Evolutionary conservation across 306 rosid genomes (phyloP).

Genomic region (Pterocarpus macrocarpus): DNA sequence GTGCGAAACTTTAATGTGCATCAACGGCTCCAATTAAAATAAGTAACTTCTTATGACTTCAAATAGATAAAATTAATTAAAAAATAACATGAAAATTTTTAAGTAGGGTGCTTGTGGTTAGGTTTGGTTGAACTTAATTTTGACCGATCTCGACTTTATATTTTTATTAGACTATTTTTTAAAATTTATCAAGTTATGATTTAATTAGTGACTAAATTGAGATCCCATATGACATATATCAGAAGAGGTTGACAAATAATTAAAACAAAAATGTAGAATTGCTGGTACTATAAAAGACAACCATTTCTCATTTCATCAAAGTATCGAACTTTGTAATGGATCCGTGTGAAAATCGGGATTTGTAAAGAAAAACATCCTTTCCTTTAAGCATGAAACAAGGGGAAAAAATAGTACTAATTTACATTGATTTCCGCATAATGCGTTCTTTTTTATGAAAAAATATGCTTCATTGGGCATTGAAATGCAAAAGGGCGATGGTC

Average conservation of each 20-base stretch:
- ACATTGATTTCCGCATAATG: slow-evolving; percentile 28
- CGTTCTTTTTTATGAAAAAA: not conserved
- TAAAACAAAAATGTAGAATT: not conserved
- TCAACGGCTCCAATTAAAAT: too few species aligned
- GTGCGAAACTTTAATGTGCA: too few species aligned
- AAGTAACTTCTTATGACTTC: too few species aligned
- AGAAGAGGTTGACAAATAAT: not conserved
- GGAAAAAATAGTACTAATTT: not conserved
- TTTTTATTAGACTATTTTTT: too few species aligned
- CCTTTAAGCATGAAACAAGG: not conserved
- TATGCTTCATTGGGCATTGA: slow-evolving; percentile 29
- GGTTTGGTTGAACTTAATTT: too few species aligned
- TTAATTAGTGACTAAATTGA: too few species aligned
- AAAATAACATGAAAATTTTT: too few species aligned
- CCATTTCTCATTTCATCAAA: not conserved
- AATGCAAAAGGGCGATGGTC: slow-evolving; percentile 4
- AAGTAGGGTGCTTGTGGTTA: too few species aligned
- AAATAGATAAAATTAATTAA: too few species aligned
- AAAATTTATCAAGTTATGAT: too few species aligned
- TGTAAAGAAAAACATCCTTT: slow-evolving; percentile 29
- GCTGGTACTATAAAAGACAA: not conserved
- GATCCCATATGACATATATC: not conserved
- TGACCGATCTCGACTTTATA: too few species aligned
- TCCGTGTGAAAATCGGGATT: slow-evolving; percentile 22
- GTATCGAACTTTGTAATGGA: not conserved